Conservation (phyloP, 352 stramenopile genomes). For the Globisporangium acanthophoron region DNA sequence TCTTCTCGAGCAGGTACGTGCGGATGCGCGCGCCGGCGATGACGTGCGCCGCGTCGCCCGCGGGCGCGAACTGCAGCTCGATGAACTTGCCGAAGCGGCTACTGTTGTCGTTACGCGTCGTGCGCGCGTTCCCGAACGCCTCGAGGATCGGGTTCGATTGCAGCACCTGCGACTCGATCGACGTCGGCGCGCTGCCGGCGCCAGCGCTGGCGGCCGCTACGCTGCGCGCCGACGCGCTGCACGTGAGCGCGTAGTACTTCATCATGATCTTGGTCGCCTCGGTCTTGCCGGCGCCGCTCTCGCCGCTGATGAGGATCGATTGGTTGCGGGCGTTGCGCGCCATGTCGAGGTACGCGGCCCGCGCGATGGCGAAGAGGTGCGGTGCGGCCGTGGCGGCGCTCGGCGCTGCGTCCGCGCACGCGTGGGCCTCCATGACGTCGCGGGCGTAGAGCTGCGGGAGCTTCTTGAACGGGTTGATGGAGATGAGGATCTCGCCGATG, state of each 20-base stretch:
- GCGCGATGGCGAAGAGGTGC: conserved; percentile 76
- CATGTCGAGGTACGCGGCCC: conserved; percentile 68
- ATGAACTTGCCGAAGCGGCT: conserved; percentile 92
- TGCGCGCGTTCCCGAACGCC: conserved; percentile 86
- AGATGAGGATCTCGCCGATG: conserved; percentile 84
- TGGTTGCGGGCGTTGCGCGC: conserved; percentile 62
- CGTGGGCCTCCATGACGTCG: conserved; percentile 42
- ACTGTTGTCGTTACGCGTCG: conserved; percentile 86
- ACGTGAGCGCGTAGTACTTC: conserved; percentile 82
- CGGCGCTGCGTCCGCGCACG: conserved; percentile 18
- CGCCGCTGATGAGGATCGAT: conserved; percentile 83
- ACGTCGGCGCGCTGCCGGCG: conserved; percentile 7
- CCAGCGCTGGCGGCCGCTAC: background rate
- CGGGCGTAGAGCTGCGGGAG: conserved; percentile 64
- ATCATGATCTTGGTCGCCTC: conserved; percentile 91
- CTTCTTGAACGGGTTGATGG: conserved; percentile 82
- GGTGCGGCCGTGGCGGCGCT: conserved; percentile 17
- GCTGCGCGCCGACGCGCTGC: conserved; percentile 23
- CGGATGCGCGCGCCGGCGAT: conserved; percentile 77
- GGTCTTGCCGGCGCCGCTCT: conserved; percentile 84
- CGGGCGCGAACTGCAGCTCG: conserved; percentile 63
- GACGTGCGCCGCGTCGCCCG: conserved; percentile 12
- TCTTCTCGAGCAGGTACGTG: conserved; percentile 95
- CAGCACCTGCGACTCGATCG: conserved; percentile 84
- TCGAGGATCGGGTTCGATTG: conserved; percentile 90